Evolutionary conservation across 2,329 filamentous ascomycete species (phyloP).

Genomic region (Plenodomus lindquistii): DNA sequence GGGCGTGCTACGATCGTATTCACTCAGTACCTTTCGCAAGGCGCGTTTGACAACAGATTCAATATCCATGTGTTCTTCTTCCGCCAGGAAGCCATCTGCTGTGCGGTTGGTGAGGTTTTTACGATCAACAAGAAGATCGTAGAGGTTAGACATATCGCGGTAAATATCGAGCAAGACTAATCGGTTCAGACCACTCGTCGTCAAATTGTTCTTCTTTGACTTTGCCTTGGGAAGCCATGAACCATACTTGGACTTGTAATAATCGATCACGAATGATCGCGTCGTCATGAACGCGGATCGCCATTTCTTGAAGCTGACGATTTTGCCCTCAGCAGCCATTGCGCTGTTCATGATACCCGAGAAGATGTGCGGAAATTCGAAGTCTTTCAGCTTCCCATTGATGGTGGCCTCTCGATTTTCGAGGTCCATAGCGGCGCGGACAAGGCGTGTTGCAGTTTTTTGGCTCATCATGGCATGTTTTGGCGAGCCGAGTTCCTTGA

Average conservation of each 20-base stretch:
- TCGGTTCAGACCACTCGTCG: constrained; percentile 83
- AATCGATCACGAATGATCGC: constrained; percentile 70
- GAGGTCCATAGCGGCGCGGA: constrained; percentile 80
- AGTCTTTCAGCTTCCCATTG: constrained; percentile 76
- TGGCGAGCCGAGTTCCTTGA: constrained; percentile 69
- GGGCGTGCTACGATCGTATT: constrained; percentile 87
- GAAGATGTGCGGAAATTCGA: constrained; percentile 90
- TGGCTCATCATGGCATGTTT: constrained; percentile 72
- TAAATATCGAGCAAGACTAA: constrained; percentile 81
- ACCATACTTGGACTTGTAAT: constrained; percentile 71
- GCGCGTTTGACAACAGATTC: constrained; percentile 67
- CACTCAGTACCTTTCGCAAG: constrained; percentile 76
- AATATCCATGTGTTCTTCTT: constrained; percentile 55
- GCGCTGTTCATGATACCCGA: constrained; percentile 85
- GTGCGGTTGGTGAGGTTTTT: constrained; percentile 76
- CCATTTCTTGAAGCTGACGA: constrained; percentile 85
- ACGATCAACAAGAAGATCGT: constrained; percentile 86
- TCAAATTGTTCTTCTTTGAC: constrained; percentile 88
- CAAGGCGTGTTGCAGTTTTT: constrained; percentile 76
- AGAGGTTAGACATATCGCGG: constrained; percentile 80
- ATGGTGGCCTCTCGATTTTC: constrained; percentile 71
- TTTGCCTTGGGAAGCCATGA: constrained; percentile 88
- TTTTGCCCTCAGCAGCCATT: constrained; percentile 73
- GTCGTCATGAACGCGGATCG: constrained; percentile 73
- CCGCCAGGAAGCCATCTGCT: constrained; percentile 67